These are phyloP conservation scores for Cordyceps javanica DNA, from an alignment of 2,329 filamentous ascomycete genomes.

Conservation along the genomic window DNA sequence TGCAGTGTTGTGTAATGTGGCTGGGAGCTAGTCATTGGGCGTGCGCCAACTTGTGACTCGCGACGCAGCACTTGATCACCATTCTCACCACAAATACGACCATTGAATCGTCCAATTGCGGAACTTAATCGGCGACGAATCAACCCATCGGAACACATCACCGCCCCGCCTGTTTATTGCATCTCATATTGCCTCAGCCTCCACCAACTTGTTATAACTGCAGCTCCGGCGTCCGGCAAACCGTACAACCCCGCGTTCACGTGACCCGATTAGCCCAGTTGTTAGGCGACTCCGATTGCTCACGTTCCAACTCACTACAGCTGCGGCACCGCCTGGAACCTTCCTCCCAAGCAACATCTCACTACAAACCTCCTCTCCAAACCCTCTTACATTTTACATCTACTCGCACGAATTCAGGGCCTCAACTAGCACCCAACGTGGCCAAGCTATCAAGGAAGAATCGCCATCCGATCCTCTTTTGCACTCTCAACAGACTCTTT, in stretches of 20 bases:
- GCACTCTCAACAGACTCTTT: not conserved
- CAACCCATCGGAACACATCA: not conserved
- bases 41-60: not conserved
- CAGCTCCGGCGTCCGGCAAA: not conserved
- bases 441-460: not conserved
- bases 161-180: too few relatives aligned
- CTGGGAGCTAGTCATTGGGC: too few relatives aligned
- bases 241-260: constrained; percentile 31
- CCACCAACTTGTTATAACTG: not conserved
- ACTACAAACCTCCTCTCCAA: constrained; percentile 3
- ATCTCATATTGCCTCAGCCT: too few relatives aligned
- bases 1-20: not conserved
- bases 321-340: constrained; percentile 7
- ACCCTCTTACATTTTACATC: not conserved
- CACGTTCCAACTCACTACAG: not conserved
- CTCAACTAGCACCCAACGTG: not conserved
- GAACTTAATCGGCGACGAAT: not conserved
- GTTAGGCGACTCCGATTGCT: not conserved
- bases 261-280: constrained; percentile 21
- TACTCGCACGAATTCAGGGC: constrained; percentile 9
- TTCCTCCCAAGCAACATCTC: constrained; percentile 11
- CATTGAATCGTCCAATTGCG: not conserved
- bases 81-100: not conserved
- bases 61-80: not conserved
- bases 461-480: not conserved